Percentiles rank a stretch among this genome's conserved stretches.
These are phyloP conservation scores for Linnemannia exigua DNA, from an alignment of 192 early-diverging fungal genomes.

Conservation along the genomic window DNA sequence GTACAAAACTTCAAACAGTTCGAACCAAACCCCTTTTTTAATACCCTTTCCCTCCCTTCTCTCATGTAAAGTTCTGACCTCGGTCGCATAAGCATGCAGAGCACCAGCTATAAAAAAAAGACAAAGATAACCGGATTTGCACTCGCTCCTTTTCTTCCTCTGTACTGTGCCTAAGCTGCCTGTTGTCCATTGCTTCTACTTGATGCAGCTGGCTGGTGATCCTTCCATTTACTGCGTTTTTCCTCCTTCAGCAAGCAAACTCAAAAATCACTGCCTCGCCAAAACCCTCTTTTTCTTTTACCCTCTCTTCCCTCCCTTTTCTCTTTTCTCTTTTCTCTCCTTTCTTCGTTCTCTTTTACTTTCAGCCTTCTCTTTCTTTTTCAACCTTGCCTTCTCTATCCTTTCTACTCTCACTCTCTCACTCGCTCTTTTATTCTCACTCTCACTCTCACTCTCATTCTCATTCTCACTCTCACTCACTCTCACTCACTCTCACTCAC, in stretches of 20 bases:
- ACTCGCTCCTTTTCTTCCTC: neutral
- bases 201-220: neutral
- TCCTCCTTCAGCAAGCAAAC: neutral
- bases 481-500: neutral
- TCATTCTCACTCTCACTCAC: neutral
- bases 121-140: neutral
- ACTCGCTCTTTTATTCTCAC: neutral
- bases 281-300: neutral
- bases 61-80: neutral
- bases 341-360: neutral
- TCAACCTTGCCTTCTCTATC: no score
- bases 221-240: neutral
- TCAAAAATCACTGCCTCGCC: neutral
- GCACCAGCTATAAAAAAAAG: neutral
- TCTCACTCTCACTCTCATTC: neutral
- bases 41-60: neutral
- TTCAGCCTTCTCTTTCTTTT: neutral
- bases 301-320: neutral
- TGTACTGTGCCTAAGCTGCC: neutral
- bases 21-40: neutral
- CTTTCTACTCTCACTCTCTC: no score
- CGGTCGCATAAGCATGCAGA: neutral
- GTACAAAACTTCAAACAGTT: neutral
- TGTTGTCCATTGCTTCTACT: neutral
- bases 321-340: neutral